These are phyloP conservation scores for Xylaria telfairii DNA, from an alignment of 495 filamentous ascomycete genomes.

Conservation along the genomic window DNA sequence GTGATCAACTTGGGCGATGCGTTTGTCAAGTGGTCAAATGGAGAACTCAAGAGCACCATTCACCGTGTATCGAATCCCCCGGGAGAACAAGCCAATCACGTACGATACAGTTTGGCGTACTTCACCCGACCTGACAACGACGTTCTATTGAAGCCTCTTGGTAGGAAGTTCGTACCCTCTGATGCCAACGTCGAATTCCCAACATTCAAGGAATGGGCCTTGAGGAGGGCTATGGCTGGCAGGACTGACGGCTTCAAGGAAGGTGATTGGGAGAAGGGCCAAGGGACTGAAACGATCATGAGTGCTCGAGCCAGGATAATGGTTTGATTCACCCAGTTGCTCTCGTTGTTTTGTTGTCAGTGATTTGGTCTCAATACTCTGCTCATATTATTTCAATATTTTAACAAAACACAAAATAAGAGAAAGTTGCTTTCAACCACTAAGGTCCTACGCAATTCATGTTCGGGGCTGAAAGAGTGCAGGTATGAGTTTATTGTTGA, in stretches of 20 bases:
- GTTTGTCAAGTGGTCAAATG: background rate
- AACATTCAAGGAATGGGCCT: background rate
- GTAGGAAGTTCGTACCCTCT: background rate
- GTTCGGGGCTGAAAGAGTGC: too few species aligned
- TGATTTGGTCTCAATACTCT: background rate
- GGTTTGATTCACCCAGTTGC: background rate
- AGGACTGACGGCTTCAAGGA: constrained; percentile 1
- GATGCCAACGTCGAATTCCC: background rate
- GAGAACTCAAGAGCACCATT: background rate
- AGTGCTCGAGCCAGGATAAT: background rate
- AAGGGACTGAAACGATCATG: background rate
- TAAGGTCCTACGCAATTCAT: too few species aligned
- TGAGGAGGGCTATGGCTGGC: constrained; percentile 1
- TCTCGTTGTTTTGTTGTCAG: background rate
- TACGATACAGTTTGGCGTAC: constrained; percentile 3
- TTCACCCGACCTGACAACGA: constrained; percentile 8
- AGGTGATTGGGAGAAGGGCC: constrained; percentile 9
- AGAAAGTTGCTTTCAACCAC: too few species aligned
- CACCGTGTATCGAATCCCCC: background rate
- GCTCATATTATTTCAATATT: background rate
- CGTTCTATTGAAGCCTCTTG: background rate
- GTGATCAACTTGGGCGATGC: background rate
- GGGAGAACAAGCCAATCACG: background rate
- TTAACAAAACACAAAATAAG: background rate
- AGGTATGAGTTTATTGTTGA: too few species aligned